Conservation (phyloP, 805 yeast genomes). For the Suhomyces sp. region DNA sequence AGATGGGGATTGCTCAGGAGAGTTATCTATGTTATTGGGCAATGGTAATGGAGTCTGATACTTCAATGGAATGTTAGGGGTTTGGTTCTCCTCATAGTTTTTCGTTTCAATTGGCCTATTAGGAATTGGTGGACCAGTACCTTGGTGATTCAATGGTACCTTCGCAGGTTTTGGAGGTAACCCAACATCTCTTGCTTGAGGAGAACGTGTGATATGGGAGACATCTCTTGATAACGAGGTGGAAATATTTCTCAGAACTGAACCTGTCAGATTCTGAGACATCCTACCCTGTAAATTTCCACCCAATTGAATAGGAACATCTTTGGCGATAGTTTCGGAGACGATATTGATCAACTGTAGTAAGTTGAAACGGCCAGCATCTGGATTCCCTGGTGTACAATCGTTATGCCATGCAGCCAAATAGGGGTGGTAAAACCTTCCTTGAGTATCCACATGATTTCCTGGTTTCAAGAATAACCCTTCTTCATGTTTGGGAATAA, state of each 20-base stretch:
- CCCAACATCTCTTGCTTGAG: no score
- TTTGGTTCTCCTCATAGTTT: no score
- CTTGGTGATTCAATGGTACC: conserved; percentile 3
- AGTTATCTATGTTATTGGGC: conserved; percentile 14
- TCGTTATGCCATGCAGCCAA: conserved; percentile 54
- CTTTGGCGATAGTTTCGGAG: conserved; percentile 8
- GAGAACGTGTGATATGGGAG: no score
- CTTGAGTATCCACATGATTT: conserved; percentile 67
- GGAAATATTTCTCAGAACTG: no score
- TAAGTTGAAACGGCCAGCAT: conserved; percentile 19
- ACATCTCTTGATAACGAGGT: no score
- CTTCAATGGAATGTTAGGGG: conserved; percentile 29
- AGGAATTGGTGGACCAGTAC: no score
- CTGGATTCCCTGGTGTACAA: conserved; percentile 3
- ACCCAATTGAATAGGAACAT: conserved; percentile 5
- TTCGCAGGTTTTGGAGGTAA: conserved; percentile 16
- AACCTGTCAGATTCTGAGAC: conserved; percentile 11
- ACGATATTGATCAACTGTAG: conserved; percentile 16
- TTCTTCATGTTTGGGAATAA: conserved; percentile 50
- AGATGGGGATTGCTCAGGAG: conserved; percentile 1
- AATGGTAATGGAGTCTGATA: conserved; percentile 34
- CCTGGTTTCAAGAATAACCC: conserved; percentile 53
- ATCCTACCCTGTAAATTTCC: no score
- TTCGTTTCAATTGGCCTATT: no score
- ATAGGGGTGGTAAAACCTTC: conserved; percentile 68